phyloP scores from a whole-genome alignment of 495 filamentous ascomycete genomes.

The Aspergillus egyptiacus region DNA sequence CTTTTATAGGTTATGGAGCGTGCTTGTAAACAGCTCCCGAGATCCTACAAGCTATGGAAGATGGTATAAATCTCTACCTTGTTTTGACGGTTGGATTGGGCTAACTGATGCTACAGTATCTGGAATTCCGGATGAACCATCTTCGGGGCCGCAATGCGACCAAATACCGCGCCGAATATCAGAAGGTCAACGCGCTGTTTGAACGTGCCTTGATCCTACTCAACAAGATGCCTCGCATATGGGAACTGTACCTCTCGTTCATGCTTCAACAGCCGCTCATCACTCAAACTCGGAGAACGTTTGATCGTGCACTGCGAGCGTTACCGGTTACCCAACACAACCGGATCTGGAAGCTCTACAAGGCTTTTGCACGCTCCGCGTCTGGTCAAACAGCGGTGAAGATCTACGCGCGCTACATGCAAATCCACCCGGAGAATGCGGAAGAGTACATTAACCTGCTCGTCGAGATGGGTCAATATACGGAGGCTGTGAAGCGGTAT shows the following conservation, averaged over 20 bases:
- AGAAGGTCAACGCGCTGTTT: conserved; percentile 92
- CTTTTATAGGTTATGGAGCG: conserved; percentile 63
- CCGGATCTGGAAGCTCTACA: conserved; percentile 90
- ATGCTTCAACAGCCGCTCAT: conserved; percentile 85
- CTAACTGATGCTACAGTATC: conserved; percentile 54
- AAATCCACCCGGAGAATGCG: conserved; percentile 91
- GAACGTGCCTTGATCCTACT: conserved; percentile 89
- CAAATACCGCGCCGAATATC: conserved; percentile 72
- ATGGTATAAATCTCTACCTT: conserved; percentile 50
- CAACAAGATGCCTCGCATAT: conserved; percentile 98
- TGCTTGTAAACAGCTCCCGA: conserved; percentile 79
- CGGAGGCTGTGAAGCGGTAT: conserved; percentile 87
- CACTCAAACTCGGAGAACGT: conserved; percentile 82
- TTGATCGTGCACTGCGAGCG: conserved; percentile 89
- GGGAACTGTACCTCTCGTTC: conserved; percentile 96
- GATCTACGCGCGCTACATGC: conserved; percentile 96
- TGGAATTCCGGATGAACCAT: conserved; percentile 79
- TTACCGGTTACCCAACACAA: conserved; percentile 97
- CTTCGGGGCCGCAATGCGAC: conserved; percentile 78
- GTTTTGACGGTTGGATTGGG: neutral
- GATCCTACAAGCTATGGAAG: conserved; percentile 99
- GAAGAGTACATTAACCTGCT: conserved; percentile 93
- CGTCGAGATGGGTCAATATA: conserved; percentile 75
- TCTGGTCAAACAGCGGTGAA: conserved; percentile 85
- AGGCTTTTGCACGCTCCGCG: conserved; percentile 87